Evolutionary conservation across 345 rosid genomes (phyloP).

Genomic region (Eucalyptus microcorys): DNA sequence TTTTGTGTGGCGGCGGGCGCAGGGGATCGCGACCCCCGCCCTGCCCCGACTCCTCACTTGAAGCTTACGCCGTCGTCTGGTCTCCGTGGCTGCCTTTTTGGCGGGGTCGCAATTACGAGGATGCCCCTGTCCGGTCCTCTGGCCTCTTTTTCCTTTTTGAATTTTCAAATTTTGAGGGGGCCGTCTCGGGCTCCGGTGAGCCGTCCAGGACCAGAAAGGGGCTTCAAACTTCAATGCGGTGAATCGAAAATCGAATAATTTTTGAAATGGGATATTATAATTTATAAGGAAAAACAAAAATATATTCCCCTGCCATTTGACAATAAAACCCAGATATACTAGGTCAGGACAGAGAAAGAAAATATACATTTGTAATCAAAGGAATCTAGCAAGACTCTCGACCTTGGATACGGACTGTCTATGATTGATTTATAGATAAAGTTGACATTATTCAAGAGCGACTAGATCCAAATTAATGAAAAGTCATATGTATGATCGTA

Average conservation of each 20-base stretch:
- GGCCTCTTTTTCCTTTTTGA: not conserved
- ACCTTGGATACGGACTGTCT: not conserved
- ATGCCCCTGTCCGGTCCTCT: not conserved
- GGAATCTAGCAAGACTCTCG: not conserved
- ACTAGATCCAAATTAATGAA: not conserved
- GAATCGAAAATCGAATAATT: not conserved
- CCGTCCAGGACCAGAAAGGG: not conserved
- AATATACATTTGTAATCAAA: not conserved
- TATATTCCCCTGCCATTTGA: not conserved
- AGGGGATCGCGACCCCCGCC: not conserved
- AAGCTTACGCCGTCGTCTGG: not conserved
- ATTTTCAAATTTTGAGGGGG: not conserved
- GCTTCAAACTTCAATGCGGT: not conserved
- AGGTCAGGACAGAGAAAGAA: not conserved
- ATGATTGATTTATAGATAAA: not conserved
- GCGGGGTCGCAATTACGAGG: not conserved
- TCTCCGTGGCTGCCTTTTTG: not conserved
- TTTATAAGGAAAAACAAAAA: not conserved
- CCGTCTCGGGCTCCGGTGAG: not conserved
- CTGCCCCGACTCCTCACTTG: not conserved
- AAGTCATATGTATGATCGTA: fast-evolving
- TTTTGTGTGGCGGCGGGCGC: not conserved
- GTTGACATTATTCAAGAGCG: not conserved
- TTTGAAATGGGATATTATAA: not conserved
- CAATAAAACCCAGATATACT: not conserved